phyloP scores from a whole-genome alignment of 768 basidiomycete species.

The Lactarius hengduanensis region DNA sequence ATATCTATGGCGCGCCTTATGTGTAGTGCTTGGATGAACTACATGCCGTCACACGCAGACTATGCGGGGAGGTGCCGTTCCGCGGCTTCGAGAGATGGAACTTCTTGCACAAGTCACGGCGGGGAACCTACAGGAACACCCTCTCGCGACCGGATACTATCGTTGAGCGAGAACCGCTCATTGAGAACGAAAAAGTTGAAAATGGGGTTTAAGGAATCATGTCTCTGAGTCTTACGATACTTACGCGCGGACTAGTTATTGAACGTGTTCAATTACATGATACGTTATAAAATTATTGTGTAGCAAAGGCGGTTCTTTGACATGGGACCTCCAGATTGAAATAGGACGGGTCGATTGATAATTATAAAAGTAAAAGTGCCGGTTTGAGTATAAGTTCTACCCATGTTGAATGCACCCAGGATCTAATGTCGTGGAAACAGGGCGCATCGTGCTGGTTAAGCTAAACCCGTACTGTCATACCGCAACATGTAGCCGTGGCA shows the following conservation, averaged over 20 bases:
- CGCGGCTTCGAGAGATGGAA: constrained; percentile 24
- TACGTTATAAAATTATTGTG: neutral
- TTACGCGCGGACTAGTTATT: neutral
- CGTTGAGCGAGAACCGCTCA: constrained; percentile 2
- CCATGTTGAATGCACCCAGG: no score
- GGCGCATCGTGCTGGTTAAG: no score
- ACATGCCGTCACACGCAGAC: constrained; percentile 17
- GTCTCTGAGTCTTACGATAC: neutral
- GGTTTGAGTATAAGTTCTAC: neutral
- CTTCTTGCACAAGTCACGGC: constrained; percentile 13
- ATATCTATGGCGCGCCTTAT: neutral
- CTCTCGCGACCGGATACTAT: constrained; percentile 15
- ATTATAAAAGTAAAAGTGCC: neutral
- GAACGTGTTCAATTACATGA: neutral
- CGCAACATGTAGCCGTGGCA: no score
- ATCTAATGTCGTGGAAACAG: no score
- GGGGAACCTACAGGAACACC: neutral
- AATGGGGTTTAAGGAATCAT: neutral
- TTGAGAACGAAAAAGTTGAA: constrained; percentile 5
- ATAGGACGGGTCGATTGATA: neutral
- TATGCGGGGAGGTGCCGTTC: constrained; percentile 23
- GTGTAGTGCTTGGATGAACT: constrained; percentile 26
- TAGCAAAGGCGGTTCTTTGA: neutral
- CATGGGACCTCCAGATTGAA: neutral
- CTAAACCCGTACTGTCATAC: no score